Base-by-base conservation (phyloP, 306 rosid species). In the Pyrus pyrifolia region DNA sequence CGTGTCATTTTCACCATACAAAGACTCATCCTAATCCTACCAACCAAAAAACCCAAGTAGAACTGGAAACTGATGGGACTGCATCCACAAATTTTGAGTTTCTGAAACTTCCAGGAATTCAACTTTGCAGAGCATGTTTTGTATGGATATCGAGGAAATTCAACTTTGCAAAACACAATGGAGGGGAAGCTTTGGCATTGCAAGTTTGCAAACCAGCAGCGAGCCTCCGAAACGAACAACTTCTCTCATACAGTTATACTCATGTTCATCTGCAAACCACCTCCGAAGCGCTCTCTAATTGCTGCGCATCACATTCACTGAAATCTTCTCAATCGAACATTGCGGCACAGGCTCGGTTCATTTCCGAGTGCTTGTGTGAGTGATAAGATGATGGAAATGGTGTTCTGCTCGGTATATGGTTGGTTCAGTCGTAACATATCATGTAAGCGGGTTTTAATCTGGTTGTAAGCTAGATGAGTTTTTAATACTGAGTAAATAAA, bases 181-280 rank as follows among this genome's bases (percentile, higher is more conserved):
- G 53, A 13, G 63, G 15, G 30, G 30, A 2, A 58, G 63, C 23
- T 58, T 15, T 49, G 6, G 19, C 53, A 49, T 49, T 15, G 53
- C 19, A 4, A 4, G 17, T 58, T 58, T 22, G 63, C 0, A 52
- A 49, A 1, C 19, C 53, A 49, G 53, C 53, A 13, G 52, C 52
- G 18, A 46, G 52, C 52, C 52, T 46, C 52, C 18, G 15, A 13
- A 46, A 2, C 44, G 44, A 40, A 40, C 10, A 40, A n/a, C 30
- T 58, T 85, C 84, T 46, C 75, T 85, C 46, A 49, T 72, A 8
- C 81, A 40, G 44, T 49, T 6, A 49, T 8, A 40, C 44, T 87
- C 21, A 58, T 85, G 81, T 18, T 81, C 87, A 62, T 83, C 81
- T 83, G 84, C 78, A 71, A 10, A 29, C 65, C 82, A 53, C 61